Evolutionary conservation across 768 basidiomycete genomes (phyloP).

Genomic region (Boletellus ananas): DNA sequence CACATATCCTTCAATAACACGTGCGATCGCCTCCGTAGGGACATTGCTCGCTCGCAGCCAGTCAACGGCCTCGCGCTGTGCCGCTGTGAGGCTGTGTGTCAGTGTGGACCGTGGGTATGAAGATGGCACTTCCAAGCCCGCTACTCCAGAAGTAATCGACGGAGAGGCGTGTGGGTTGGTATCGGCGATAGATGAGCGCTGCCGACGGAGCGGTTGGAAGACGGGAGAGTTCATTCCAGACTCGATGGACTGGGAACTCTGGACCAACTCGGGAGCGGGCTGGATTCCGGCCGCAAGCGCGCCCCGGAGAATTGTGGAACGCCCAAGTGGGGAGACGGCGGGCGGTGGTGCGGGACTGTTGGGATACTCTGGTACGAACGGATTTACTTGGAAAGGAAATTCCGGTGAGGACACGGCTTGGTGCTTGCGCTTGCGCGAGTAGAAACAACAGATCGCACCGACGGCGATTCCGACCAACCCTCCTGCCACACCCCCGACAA

Average conservation of each 20-base stretch:
- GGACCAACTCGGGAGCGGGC: not conserved
- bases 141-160: not conserved
- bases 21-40: slow-evolving; percentile 15
- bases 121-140: not conserved
- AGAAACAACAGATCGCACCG: slow-evolving; percentile 4
- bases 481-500: slow-evolving; percentile 15
- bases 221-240: not conserved
- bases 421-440: slow-evolving; percentile 3
- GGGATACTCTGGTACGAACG: slow-evolving; percentile 1
- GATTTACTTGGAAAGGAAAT: not conserved
- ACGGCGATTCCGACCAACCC: slow-evolving; percentile 1
- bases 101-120: not conserved
- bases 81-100: slow-evolving; percentile 8
- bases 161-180: not conserved
- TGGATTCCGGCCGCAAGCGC: slow-evolving; percentile 1
- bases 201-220: slow-evolving; percentile 4
- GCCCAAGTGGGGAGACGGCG: slow-evolving; percentile 1
- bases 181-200: not conserved
- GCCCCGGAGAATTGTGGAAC: slow-evolving; percentile 13
- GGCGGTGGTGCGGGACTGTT: not conserved
- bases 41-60: slow-evolving; percentile 6
- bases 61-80: slow-evolving; percentile 12
- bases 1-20: slow-evolving; percentile 11
- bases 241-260: not conserved
- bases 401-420: not conserved